Evolutionary conservation across 2,329 filamentous ascomycete genomes (phyloP).

Genomic region (Pseudogymnoascus sp.): DNA sequence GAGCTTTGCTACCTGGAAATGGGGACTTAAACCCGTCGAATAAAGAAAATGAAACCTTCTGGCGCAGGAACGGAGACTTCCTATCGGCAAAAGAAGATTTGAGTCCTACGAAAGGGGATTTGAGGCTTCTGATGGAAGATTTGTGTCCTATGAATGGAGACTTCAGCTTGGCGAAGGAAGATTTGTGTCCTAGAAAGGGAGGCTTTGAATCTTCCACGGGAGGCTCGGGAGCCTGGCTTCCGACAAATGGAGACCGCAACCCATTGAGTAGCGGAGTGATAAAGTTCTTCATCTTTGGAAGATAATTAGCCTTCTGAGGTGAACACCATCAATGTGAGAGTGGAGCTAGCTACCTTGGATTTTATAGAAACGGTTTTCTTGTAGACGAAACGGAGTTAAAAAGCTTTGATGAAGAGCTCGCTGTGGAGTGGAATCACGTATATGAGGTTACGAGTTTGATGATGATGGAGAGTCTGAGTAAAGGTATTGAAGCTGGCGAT

Average conservation of each 20-base stretch:
- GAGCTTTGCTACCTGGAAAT: not conserved
- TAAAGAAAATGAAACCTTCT: not conserved
- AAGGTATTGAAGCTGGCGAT: not conserved
- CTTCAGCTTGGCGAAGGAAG: not conserved
- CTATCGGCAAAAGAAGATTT: not conserved
- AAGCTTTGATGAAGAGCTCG: too few relatives aligned
- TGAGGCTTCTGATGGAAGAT: not conserved
- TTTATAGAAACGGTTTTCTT: not conserved
- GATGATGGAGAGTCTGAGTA: not conserved
- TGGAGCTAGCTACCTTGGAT: not conserved
- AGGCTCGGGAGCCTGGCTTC: not conserved
- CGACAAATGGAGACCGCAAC: not conserved
- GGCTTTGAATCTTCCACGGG: not conserved
- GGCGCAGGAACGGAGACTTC: not conserved
- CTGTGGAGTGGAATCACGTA: not conserved
- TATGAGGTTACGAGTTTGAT: not conserved
- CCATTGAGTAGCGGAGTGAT: not conserved
- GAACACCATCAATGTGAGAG: not conserved
- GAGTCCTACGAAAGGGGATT: not conserved
- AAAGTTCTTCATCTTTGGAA: not conserved
- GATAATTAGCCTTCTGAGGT: not conserved
- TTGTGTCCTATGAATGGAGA: not conserved
- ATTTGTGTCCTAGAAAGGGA: not conserved
- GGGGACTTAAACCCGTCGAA: not conserved
- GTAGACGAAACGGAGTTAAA: not conserved